Evolutionary conservation across 768 basidiomycete species (phyloP).

Genomic region (Ramaria sp.): DNA sequence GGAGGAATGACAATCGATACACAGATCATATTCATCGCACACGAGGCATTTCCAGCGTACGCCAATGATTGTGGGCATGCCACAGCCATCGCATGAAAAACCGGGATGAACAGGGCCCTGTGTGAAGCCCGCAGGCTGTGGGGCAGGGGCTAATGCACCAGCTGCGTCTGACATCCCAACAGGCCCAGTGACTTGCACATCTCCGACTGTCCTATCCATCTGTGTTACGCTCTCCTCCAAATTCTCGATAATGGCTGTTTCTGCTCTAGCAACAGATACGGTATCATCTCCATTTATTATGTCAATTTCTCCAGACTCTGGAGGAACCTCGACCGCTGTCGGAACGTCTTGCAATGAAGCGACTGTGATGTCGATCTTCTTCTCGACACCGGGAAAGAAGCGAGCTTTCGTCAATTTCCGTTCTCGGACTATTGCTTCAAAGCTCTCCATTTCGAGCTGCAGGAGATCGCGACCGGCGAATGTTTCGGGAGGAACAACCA

Average conservation of each 20-base stretch:
- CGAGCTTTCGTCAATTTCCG: neutral
- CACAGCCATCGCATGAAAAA: constrained; percentile 3
- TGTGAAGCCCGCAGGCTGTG: neutral
- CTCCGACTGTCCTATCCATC: neutral
- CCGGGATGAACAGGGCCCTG: neutral
- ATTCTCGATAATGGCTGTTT: neutral
- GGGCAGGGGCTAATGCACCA: no score
- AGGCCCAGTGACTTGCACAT: neutral
- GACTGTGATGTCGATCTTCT: neutral
- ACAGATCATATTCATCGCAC: constrained; percentile 11
- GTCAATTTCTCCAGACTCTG: neutral
- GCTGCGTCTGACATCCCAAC: neutral
- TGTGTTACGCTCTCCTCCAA: neutral
- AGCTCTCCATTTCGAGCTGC: constrained; percentile 5
- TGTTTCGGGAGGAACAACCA: constrained; percentile 7
- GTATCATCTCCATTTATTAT: neutral
- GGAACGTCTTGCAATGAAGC: neutral
- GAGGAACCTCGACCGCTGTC: neutral
- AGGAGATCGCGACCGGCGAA: constrained; percentile 9
- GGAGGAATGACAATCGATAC: constrained; percentile 8
- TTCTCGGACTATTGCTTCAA: neutral
- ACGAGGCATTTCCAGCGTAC: constrained; percentile 10
- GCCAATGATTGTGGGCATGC: constrained; percentile 6
- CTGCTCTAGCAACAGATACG: neutral
- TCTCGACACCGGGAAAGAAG: neutral